These are phyloP conservation scores for Xylaria sp. DNA, from an alignment of 2,329 filamentous ascomycete genomes.

Conservation along the genomic window DNA sequence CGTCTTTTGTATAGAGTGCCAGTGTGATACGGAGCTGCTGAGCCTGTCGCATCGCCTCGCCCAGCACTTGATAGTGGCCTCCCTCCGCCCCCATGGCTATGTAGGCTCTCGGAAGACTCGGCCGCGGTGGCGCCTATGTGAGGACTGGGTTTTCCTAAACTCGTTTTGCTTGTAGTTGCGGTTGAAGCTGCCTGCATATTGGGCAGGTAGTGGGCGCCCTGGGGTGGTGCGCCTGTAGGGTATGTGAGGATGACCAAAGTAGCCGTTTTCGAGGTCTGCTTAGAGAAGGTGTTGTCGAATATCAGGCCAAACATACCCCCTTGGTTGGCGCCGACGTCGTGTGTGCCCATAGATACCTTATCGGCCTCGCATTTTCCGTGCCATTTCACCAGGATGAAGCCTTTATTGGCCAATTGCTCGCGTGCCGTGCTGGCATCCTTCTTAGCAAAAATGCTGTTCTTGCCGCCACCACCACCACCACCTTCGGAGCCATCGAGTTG, in stretches of 20 bases:
- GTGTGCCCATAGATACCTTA: conserved; percentile 90
- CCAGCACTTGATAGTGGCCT: conserved; percentile 62
- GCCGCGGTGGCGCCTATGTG: conserved; percentile 57
- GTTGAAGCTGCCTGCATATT: conserved; percentile 59
- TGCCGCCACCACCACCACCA: conserved; percentile 53
- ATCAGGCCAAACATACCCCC: conserved; percentile 96
- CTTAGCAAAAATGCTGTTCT: conserved; percentile 60
- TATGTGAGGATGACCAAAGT: conserved; percentile 96
- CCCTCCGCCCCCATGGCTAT: conserved; percentile 58
- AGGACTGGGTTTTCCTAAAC: conserved; percentile 61
- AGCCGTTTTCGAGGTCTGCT: conserved; percentile 91
- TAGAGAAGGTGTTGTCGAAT: conserved; percentile 99
- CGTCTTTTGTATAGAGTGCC: conserved; percentile 89
- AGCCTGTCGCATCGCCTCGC: conserved; percentile 59
- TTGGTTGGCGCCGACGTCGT: conserved; percentile 77
- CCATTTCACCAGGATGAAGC: conserved; percentile 81
- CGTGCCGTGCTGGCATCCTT: conserved; percentile 70
- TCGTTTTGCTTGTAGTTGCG: conserved; percentile 58
- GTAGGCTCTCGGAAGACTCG: conserved; percentile 70
- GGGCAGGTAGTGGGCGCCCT: conserved; percentile 76
- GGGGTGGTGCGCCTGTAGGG: conserved; percentile 81
- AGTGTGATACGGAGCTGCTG: conserved; percentile 73
- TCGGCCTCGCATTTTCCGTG: conserved; percentile 95
- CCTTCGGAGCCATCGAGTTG: conserved; percentile 50
- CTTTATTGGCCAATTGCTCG: conserved; percentile 71